Evolutionary conservation across 164 flowering plant species (phyloP), one percentile per base, ranked within the genome.

Genomic region (Macadamia tetraphylla): DNA sequence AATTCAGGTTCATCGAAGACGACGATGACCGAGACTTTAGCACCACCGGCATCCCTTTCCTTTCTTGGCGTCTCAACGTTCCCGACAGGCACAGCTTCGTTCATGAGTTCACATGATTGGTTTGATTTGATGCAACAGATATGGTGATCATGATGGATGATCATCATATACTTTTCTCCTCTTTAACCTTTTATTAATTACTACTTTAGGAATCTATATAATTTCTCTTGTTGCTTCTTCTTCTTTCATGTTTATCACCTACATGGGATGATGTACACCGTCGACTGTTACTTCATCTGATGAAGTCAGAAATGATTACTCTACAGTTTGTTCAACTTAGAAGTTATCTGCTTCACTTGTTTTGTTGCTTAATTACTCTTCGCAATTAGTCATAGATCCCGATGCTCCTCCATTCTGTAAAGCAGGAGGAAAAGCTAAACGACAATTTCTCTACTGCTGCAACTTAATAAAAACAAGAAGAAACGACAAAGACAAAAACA

Each of bases 21-120:
- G 79, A 67, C 11, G 81, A 67, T 9, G 81, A 77, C 32, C 70
- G 71, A 7, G 80, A 73, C 7, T 62, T 76, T 6, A 53, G 17
- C 13, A 81, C 75, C 44, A 63, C 69, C 10, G 82, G 75, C 29
- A 75, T 80, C 62, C 76, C 91, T 10, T 87, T 82, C 82, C 82
- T 87, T 35, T 83, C 93, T 6, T 93, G 97, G 98, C 87, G 89
- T 40, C 90, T 92, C 76, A 87, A 86, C 69, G 89, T 90, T 65
- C 77, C 91, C 0, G 97, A 90, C 66, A 75, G 88, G 75, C 73
- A 90, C 0, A 74, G 86, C 74, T 90, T 86, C 40, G 85, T 88
- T 56, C 92, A 87, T 64, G 90, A 87, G 79, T 86, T 81, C 76
- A 85, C 89, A 10, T 78, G 82, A 81, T 83, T 35, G 40, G 40